Percentiles rank a stretch among this genome's conserved stretches.
These are phyloP conservation scores for Fusarium musae DNA, from an alignment of 2,329 filamentous ascomycete genomes.

Conservation along the genomic window DNA sequence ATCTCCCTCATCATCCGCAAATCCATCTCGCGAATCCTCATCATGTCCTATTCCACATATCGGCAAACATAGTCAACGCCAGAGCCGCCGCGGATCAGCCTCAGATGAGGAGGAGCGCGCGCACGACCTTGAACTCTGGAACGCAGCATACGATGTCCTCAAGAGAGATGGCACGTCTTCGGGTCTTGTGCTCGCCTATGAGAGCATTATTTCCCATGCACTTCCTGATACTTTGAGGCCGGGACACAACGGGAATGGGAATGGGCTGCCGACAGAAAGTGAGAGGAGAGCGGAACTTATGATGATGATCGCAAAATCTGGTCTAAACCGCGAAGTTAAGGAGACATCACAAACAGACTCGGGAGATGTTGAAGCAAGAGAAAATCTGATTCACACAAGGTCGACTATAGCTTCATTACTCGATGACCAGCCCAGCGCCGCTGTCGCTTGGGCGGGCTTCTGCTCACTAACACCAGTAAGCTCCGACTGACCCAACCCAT, in stretches of 20 bases:
- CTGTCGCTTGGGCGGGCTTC: constrained; percentile 51
- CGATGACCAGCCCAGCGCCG: constrained; percentile 44
- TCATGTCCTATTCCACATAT: constrained; percentile 22
- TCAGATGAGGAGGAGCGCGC: constrained; percentile 27
- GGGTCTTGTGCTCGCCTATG: constrained; percentile 50
- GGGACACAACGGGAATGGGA: constrained; percentile 42
- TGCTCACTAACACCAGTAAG: constrained; percentile 53
- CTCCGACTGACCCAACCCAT: not conserved
- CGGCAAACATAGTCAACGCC: constrained; percentile 23
- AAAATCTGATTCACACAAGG: constrained; percentile 45
- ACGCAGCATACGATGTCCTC: constrained; percentile 49
- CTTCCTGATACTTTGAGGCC: constrained; percentile 48
- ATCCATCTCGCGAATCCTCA: constrained; percentile 28
- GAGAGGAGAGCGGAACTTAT: constrained; percentile 47
- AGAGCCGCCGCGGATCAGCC: constrained; percentile 18
- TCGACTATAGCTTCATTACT: constrained; percentile 43
- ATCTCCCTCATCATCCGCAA: constrained; percentile 27
- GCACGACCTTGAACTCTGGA: constrained; percentile 49
- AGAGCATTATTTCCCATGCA: constrained; percentile 51
- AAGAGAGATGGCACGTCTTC: constrained; percentile 45
- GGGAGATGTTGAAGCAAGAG: constrained; percentile 44
- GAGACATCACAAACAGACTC: constrained; percentile 41
- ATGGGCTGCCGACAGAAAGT: constrained; percentile 34
- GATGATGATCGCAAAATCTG: constrained; percentile 45
- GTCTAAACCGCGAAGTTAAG: constrained; percentile 45